Evolutionary conservation across 225 moss, liverwort and hornwort genomes (phyloP), one percentile per base, ranked within the genome.

Genomic region (Marchantia paleacea): DNA sequence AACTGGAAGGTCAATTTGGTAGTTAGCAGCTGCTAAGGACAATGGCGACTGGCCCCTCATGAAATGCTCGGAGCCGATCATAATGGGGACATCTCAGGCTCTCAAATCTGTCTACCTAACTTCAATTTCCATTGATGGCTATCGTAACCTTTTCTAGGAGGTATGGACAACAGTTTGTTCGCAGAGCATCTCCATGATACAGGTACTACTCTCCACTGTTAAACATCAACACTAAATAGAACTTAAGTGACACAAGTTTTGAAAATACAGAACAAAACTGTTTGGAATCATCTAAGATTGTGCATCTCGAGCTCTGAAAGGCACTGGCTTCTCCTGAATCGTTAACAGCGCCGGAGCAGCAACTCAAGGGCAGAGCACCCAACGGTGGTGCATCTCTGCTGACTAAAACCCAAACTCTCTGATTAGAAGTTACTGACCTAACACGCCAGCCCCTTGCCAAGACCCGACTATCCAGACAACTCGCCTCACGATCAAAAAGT

Each of bases 191-290:
- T 69, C 80, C 52, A 52, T 67, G 52, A 49, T 71, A 55, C 66
- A 65, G 70, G 28, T 67, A 52, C 66, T 81, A 73, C 78, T 77
- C 78, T 81, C 62, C 80, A 72, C 62, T 72, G 20, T 80, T 7
- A 49, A n/a, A 79, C 64, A 80, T 64, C 60, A 78, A 74, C 28
- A 74, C 67, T 69, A 60, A 39, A 39, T 60, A 47, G 57, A 78
- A 65, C 73, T 76, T 61, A 6, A 53, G 24, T 63, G 73, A 60
- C 74, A 55, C 29, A 29, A 67, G 30, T 81, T 54, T n/a, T 65
- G 48, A 29, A 50, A 39, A 79, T 39, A 51, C 65, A 80, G 55
- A 75, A 57, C 82, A 86, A 80, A 86, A 82, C 82, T 86, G 85
- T 67, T 77, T 77, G 20, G 69, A 72, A 69, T 22, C 72, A 66